Evolutionary conservation across 192 early-diverging fungal genomes (phyloP), one percentile per base, ranked within the genome.

Genomic region (Phlyctochytrium arcticum): DNA sequence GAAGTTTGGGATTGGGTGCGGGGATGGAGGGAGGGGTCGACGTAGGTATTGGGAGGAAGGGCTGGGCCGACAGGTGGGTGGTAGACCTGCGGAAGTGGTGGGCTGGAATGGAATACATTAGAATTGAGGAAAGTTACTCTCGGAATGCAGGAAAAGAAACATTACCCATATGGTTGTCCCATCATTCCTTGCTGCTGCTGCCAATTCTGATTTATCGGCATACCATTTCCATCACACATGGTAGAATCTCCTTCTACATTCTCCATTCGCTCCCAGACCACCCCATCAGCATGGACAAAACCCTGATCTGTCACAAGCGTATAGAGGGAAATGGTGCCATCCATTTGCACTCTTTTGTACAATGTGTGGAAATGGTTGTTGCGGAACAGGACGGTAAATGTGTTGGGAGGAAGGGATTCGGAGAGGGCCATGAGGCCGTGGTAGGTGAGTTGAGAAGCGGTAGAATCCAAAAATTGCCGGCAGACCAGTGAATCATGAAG

Each of bases 381-480:
- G 55, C 94, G 80, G 78, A 98, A 98, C 35, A 98, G 71, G 37
- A 94, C 92, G 46, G 80, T 79, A 10, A 94, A 69, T 3, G 75
- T 63, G 17, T 76, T 62, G 2, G 74, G 73, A 5, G 83, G 84
- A 26, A 94, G 69, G 47, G 74, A 69, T 12, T 83, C 85, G n/a
- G 74, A 63, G 30, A 95, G 79, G n/a, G 76, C 55, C 29, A 74
- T 73, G 46, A 95, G 76, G 3, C 95, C 94, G 57, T 84, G 80
- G 9, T 85, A 86, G 0, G 94, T 96, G 39, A 98, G 72, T 68
- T 98, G 95, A 17, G 90, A 85, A 15, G 87, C 86, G 1, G 84
- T 92, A 1, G 68, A 36, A n/a, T 81, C 67, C 29, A 98, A 79
- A 76, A 93, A 98, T 46, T 76, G 67, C n/a, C 78, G 69, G 6